phyloP scores from a whole-genome alignment of 345 rosid species.

The Eucalyptus grandis region DNA sequence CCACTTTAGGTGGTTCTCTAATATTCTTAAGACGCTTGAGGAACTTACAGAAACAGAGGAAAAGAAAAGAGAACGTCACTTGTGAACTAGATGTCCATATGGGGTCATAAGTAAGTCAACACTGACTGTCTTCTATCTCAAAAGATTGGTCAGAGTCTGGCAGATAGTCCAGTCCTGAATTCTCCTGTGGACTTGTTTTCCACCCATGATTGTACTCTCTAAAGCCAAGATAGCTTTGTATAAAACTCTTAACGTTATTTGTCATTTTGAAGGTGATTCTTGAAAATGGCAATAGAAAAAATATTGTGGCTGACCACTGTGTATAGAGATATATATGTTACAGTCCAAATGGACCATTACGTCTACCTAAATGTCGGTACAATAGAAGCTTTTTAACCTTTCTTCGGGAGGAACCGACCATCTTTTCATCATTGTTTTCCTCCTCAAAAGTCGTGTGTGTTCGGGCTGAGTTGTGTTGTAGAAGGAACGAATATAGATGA shows the following conservation, averaged over 20 bases:
- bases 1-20: not conserved
- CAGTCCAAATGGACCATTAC: not conserved
- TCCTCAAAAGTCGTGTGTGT: not conserved
- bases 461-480: not conserved
- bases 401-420: not conserved
- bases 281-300: not conserved
- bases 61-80: not conserved
- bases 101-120: not conserved
- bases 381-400: not conserved
- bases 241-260: not conserved
- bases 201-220: not conserved
- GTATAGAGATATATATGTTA: not conserved
- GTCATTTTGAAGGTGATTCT: not conserved
- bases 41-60: not conserved
- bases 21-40: not conserved
- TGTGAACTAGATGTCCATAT: not conserved
- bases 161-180: not conserved
- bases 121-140: not conserved
- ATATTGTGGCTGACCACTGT: not conserved
- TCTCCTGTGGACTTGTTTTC: not conserved
- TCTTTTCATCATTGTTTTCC: not conserved
- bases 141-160: not conserved
- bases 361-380: not conserved
- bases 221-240: not conserved
- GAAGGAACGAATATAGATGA: not conserved